A percentile compares a stretch with the other conserved stretches of the same genome.
Evolutionary conservation across 2,329 filamentous ascomycete genomes (phyloP).

Genomic region (Colletotrichum somersetense): DNA sequence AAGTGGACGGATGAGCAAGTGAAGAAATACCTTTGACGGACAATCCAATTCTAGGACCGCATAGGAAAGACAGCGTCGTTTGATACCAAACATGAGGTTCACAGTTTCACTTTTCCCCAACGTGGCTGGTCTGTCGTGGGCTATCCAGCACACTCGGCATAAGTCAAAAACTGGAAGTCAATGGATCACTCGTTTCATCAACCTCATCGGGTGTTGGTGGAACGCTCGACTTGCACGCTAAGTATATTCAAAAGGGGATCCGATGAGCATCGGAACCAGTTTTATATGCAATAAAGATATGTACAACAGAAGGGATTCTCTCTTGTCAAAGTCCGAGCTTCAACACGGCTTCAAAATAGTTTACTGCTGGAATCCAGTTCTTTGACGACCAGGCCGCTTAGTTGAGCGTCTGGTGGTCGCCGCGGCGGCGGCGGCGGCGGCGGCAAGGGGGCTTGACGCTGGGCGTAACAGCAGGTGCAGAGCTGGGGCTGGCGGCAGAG

Average conservation of each 20-base stretch:
- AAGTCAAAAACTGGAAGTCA: background rate
- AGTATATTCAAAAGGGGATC: constrained; percentile 33
- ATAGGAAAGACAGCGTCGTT: constrained; percentile 2
- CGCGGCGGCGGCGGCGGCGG: constrained; percentile 34
- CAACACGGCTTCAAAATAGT: background rate
- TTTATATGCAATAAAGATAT: constrained; percentile 36
- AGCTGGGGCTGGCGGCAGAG: constrained; percentile 29
- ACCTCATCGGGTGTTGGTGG: background rate
- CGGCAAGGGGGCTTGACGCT: constrained; percentile 35
- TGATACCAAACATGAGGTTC: background rate
- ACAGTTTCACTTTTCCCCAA: no score
- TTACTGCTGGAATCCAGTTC: background rate
- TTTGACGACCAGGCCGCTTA: constrained; percentile 9
- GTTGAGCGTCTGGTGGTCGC: constrained; percentile 31
- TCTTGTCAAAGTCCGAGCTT: background rate
- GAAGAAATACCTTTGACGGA: constrained; percentile 38
- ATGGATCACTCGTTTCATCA: background rate
- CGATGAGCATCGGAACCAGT: constrained; percentile 27
- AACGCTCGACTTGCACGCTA: constrained; percentile 9
- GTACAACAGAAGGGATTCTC: constrained; percentile 33
- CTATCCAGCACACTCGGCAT: background rate
- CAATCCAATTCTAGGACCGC: background rate
- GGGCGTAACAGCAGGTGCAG: constrained; percentile 23
- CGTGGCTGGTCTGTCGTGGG: background rate
- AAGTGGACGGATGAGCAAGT: constrained; percentile 57